Percentiles rank a stretch among this genome's conserved stretches.
Conservation (phyloP, 345 rosid species). For the Brassica juncea region DNA sequence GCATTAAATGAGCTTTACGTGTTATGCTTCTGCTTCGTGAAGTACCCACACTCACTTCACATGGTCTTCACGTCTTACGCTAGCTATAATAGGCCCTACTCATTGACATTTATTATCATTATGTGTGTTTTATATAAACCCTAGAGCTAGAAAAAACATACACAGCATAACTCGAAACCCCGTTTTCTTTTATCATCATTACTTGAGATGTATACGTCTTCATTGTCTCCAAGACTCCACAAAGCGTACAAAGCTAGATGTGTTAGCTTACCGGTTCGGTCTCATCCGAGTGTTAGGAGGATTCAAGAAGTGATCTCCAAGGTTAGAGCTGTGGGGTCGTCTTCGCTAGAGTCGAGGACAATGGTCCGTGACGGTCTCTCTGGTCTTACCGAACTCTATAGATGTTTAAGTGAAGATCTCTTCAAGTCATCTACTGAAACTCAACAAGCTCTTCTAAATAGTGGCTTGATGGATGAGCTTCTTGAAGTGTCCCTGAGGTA, state of each 20-base stretch:
- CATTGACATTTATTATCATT: constrained; percentile 32
- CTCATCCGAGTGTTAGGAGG: constrained; percentile 48
- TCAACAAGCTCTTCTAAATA: constrained; percentile 48
- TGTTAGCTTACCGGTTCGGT: constrained; percentile 63
- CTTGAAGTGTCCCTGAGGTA: constrained; percentile 49
- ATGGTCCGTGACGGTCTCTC: constrained; percentile 41
- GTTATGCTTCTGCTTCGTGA: constrained; percentile 27
- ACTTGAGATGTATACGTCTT: constrained; percentile 38
- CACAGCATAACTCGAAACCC: constrained; percentile 11
- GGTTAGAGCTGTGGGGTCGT: constrained; percentile 40
- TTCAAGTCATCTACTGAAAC: constrained; percentile 49
- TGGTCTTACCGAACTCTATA: constrained; percentile 51
- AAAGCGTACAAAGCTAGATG: constrained; percentile 50
- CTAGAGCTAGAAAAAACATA: background rate
- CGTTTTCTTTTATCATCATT: constrained; percentile 5
- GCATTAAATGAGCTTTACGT: constrained; percentile 40
- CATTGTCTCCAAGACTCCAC: constrained; percentile 39
- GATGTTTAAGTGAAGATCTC: constrained; percentile 43
- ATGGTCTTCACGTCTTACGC: constrained; percentile 37
- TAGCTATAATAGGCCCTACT: constrained; percentile 30
- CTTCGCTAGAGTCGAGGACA: constrained; percentile 40
- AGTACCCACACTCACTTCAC: constrained; percentile 42
- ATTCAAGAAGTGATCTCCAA: constrained; percentile 54
- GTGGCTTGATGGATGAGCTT: constrained; percentile 47
- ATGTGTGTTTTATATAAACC: constrained; percentile 24